Conservation (phyloP, 2,329 filamentous ascomycete genomes). For the Chalaropsis ovoidea region DNA sequence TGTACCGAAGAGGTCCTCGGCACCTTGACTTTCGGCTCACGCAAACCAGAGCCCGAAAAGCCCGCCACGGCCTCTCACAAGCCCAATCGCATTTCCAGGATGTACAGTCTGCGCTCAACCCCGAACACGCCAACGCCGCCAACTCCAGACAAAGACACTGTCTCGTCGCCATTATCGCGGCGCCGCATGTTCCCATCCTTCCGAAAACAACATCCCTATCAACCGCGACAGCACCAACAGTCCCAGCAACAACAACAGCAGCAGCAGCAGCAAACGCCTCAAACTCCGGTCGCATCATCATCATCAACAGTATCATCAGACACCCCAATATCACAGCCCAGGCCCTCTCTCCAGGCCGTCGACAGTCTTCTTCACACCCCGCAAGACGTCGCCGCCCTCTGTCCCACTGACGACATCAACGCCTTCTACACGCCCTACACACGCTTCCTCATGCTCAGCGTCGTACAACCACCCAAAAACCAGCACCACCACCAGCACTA, state of each 20-base stretch:
- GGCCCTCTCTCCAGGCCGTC: not conserved
- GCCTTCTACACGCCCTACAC: slow-evolving; percentile 29
- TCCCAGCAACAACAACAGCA: not conserved
- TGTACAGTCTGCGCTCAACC: slow-evolving; percentile 8
- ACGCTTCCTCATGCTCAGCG: slow-evolving; percentile 32
- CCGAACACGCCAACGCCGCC: not conserved
- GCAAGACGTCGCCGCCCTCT: slow-evolving; percentile 29
- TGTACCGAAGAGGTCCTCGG: slow-evolving; percentile 42
- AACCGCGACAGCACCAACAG: not conserved
- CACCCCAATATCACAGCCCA: slow-evolving; percentile 27
- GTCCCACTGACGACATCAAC: slow-evolving; percentile 18
- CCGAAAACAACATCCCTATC: slow-evolving; percentile 7
- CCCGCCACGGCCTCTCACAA: not conserved
- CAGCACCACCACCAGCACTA: slow-evolving; percentile 20
- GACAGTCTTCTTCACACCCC: slow-evolving; percentile 32
- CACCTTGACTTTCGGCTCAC: slow-evolving; percentile 36
- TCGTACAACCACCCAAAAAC: slow-evolving; percentile 27
- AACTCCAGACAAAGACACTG: not conserved
- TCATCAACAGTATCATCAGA: slow-evolving; percentile 25
- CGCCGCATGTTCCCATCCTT: slow-evolving; percentile 6
- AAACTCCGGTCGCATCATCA: slow-evolving; percentile 24
- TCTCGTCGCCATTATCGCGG: not conserved
- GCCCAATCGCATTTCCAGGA: not conserved
- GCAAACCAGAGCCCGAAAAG: not conserved
- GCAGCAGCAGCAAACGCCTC: not conserved